A percentile compares a stretch with the other conserved stretches of the same genome.
These are phyloP conservation scores for Ceratobasidium sp. DNA, from an alignment of 1,284 basidiomycete species.

Conservation along the genomic window DNA sequence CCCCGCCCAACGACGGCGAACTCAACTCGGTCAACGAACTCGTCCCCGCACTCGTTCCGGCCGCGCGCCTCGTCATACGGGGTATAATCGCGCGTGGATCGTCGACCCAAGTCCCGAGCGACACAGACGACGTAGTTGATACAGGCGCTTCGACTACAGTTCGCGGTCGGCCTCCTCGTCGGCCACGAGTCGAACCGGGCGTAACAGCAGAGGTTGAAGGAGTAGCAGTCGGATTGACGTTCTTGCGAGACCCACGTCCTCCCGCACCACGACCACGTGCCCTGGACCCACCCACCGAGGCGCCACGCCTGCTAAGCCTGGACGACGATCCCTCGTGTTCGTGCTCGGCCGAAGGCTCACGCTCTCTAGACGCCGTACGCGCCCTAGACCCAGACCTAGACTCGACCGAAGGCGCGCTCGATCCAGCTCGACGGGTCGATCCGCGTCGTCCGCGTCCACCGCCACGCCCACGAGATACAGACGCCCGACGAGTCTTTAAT, in stretches of 20 bases:
- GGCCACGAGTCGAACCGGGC: neutral
- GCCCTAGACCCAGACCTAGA: neutral
- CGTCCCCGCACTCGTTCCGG: neutral
- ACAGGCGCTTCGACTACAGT: neutral
- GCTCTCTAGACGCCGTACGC: neutral
- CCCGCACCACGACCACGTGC: neutral
- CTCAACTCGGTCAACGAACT: neutral
- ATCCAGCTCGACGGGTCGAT: neutral
- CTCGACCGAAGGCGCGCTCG: neutral
- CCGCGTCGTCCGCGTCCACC: neutral
- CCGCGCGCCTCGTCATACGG: too few relatives aligned
- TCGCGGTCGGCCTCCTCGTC: neutral
- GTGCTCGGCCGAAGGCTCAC: neutral
- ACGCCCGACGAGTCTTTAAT: neutral
- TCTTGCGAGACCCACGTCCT: neutral
- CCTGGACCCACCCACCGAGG: neutral
- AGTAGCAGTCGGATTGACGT: neutral
- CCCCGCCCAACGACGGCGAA: constrained; percentile 37
- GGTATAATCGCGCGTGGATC: neutral
- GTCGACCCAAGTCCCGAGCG: neutral
- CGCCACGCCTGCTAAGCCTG: neutral
- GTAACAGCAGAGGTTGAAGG: neutral
- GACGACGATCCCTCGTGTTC: neutral
- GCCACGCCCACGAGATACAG: neutral
- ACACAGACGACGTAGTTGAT: neutral